phyloP scores from a whole-genome alignment of 768 basidiomycete genomes.

The Termitomyces sp. region DNA sequence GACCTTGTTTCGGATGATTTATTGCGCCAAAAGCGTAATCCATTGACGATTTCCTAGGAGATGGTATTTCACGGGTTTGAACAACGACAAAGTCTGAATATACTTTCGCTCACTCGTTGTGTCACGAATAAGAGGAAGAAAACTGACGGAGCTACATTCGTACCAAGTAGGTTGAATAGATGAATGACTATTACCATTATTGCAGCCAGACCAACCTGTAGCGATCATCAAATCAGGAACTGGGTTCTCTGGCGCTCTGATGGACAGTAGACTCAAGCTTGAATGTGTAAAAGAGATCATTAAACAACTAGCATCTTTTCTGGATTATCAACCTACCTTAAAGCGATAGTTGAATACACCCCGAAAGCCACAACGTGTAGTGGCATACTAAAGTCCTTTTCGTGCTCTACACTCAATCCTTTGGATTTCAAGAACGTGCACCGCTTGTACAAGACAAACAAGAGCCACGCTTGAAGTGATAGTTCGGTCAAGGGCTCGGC shows the following conservation, averaged over 20 bases:
- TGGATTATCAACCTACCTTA: slow-evolving; percentile 25
- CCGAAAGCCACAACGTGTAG: slow-evolving; percentile 41
- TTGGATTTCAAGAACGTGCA: slow-evolving; percentile 19
- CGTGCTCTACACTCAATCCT: slow-evolving; percentile 16
- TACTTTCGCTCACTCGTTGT: slow-evolving; percentile 26
- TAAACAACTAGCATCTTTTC: not conserved
- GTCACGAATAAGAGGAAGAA: slow-evolving; percentile 43
- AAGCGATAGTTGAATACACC: slow-evolving; percentile 32
- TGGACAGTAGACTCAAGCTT: slow-evolving; percentile 40
- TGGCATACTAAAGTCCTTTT: slow-evolving; percentile 37
- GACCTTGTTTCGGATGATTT: not conserved
- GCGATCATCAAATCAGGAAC: slow-evolving; percentile 43
- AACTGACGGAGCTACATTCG: slow-evolving; percentile 31
- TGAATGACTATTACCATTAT: no score
- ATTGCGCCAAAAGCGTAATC: slow-evolving; percentile 29
- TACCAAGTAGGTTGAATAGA: not conserved
- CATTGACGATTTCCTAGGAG: slow-evolving; percentile 30
- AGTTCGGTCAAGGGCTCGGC: not conserved
- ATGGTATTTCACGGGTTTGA: not conserved
- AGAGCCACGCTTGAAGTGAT: slow-evolving; percentile 31
- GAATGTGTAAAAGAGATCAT: not conserved
- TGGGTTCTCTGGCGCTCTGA: slow-evolving; percentile 36
- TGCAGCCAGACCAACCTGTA: slow-evolving; percentile 24
- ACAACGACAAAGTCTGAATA: not conserved
- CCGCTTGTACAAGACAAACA: slow-evolving; percentile 31